A percentile compares a stretch with the other conserved stretches of the same genome.
Evolutionary conservation across 140 eudicot genomes (phyloP).

Genomic region (Bidens hawaiensis): DNA sequence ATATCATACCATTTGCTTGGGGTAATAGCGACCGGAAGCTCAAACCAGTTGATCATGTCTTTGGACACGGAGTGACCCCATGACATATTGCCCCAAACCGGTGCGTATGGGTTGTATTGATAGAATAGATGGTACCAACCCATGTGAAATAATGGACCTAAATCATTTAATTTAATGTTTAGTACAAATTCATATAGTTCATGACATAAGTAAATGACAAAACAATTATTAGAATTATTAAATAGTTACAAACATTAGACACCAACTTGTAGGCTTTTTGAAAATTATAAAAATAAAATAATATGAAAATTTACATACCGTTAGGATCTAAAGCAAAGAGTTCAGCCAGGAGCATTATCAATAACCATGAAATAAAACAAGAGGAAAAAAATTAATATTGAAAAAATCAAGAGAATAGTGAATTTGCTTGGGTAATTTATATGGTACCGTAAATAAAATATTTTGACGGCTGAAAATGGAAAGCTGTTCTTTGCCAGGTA

Average conservation of each 20-base stretch:
- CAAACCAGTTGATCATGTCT: slow-evolving; percentile 44
- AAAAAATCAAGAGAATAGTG: not conserved
- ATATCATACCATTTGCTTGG: slow-evolving; percentile 40
- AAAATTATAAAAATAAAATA: no score
- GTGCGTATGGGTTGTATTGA: slow-evolving; percentile 42
- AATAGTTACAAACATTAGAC: not conserved
- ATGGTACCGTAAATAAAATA: no score
- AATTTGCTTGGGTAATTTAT: not conserved
- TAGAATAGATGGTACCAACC: slow-evolving; percentile 57
- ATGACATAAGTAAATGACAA: not conserved
- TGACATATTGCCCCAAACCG: slow-evolving; percentile 58
- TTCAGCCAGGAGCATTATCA: slow-evolving; percentile 13
- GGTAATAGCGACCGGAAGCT: slow-evolving; percentile 42
- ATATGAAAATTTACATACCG: slow-evolving; percentile 20
- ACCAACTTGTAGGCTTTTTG: not conserved
- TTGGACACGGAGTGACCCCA: slow-evolving; percentile 74
- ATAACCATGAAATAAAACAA: slow-evolving; percentile 4
- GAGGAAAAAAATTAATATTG: not conserved
- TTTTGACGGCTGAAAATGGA: no score
- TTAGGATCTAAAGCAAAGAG: slow-evolving; percentile 33
- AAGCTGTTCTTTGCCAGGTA: no score
- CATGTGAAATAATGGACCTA: slow-evolving; percentile 51
- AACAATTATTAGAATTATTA: not conserved
- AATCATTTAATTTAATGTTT: not conserved
- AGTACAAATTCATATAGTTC: not conserved